Evolutionary conservation across 2,329 filamentous ascomycete species (phyloP), one percentile per base, ranked within the genome.

Genomic region (Exophiala bonariae): DNA sequence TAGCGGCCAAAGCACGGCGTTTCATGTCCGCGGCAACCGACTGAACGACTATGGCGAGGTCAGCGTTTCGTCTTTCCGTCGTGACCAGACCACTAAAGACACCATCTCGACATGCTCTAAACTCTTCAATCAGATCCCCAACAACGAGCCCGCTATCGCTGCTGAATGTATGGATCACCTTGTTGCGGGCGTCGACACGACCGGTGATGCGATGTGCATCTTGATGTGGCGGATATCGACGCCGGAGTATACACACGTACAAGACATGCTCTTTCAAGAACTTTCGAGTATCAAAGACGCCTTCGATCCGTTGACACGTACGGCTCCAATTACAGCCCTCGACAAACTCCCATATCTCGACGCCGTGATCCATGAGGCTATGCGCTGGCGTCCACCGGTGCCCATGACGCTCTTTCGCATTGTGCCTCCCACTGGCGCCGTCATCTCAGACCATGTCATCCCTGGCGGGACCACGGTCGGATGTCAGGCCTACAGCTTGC

Each of bases 81-180:
- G 63, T 84, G 41, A 76, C 74, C 59, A 76, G 80, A 22, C 75
- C 86, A 67, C 78, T 59, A 67, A 80, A 58, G 71, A 80, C 66
- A 63, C 66, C 58, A 54, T 68, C 58, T 2, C 64, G 69, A 3
- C 47, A 31, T 50, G 47, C 70, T 85, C 26, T 72, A 78, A 26
- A 63, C 69, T 3, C 66, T 79, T 3, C 76, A 83, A 57, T 3
- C n/a, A 34, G 26, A 37, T 50, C 31, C 47, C 47, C 17, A 41
- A 50, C 35, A 36, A 50, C 41, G 47, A 50, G 28, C 26, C 26
- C 42, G 1, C 71, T 70, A 76, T 80, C 53, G 82, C 82, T 0
- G 83, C 83, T 17, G 85, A 87, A 63, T 85, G 82, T 58, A 76
- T 85, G 49, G 84, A 87, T 57, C 84, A 87, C 63, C 82, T 87